Conservation (phyloP, 768 basidiomycete genomes). For the Panaeolus papilionaceus region DNA sequence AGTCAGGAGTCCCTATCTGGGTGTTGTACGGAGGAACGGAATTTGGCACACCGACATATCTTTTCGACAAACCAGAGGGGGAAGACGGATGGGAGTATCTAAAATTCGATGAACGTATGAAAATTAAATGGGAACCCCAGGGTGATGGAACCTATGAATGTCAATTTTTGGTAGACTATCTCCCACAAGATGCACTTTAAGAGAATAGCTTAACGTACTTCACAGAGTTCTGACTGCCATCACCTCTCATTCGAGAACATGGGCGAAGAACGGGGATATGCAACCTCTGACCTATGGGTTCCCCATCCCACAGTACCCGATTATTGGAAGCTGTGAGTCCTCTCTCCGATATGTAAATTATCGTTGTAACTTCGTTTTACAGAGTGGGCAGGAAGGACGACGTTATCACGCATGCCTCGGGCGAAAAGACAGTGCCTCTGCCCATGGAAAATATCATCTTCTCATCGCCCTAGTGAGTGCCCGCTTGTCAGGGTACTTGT, state of each 20-base stretch:
- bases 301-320: conserved; percentile 48
- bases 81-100: conserved; percentile 40
- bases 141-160: conserved; percentile 45
- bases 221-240: conserved; percentile 39
- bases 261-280: conserved; percentile 44
- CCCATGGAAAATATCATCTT: conserved; percentile 38
- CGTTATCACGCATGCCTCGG: conserved; percentile 42
- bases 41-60: conserved; percentile 31
- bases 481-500: neutral
- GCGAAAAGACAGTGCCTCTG: conserved; percentile 42
- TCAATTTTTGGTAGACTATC: conserved; percentile 39
- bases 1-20: conserved; percentile 39
- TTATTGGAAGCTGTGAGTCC: conserved; percentile 48
- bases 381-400: conserved; percentile 49
- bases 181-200: neutral
- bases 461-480: conserved; percentile 33
- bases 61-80: conserved; percentile 24
- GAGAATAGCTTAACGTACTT: neutral
- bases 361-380: neutral
- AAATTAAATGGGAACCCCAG: conserved; percentile 42
- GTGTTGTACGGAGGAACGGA: conserved; percentile 48
- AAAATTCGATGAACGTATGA: conserved; percentile 29
- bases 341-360: neutral
- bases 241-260: conserved; percentile 44
- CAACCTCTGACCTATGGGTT: conserved; percentile 49